Conservation (phyloP, 2,329 filamentous ascomycete genomes). For the Aspergillus sclerotialis region DNA sequence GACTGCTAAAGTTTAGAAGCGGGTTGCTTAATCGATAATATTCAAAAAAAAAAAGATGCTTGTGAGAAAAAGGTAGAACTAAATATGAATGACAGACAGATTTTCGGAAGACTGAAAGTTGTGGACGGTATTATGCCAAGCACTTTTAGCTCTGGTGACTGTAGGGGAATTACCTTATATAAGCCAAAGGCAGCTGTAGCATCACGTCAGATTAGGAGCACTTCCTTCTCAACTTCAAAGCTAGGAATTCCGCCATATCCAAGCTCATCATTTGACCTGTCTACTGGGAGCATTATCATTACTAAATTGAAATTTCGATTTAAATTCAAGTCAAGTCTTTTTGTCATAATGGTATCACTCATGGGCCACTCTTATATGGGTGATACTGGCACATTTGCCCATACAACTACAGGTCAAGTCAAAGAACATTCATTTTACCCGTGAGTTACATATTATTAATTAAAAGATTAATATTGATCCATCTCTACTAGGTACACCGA, state of each 20-base stretch:
- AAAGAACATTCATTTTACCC: constrained; percentile 79
- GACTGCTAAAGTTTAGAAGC: constrained; percentile 6
- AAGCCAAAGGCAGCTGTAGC: constrained; percentile 33
- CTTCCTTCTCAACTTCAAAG: not conserved
- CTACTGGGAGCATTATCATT: not conserved
- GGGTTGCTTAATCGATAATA: constrained; percentile 2
- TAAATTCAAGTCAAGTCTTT: constrained; percentile 1
- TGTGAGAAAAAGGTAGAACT: too few relatives aligned
- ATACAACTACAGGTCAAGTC: constrained; percentile 43
- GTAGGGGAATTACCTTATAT: too few relatives aligned
- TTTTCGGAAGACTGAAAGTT: not conserved
- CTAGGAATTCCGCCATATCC: constrained; percentile 2
- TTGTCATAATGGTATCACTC: constrained; percentile 46
- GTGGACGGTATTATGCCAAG: not conserved
- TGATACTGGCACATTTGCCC: constrained; percentile 53
- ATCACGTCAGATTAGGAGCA: constrained; percentile 26
- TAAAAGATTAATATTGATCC: constrained; percentile 8
- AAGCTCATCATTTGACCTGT: constrained; percentile 9
- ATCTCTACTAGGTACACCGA: constrained; percentile 66
- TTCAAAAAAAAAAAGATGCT: too few relatives aligned
- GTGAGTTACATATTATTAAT: constrained; percentile 46
- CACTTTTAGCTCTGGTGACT: constrained; percentile 10
- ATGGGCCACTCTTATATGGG: constrained; percentile 45
- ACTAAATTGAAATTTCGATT: constrained; percentile 1
- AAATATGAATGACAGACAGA: not conserved